Conservation (phyloP, 2,329 filamentous ascomycete genomes). For the Fusarium verrucosum region DNA sequence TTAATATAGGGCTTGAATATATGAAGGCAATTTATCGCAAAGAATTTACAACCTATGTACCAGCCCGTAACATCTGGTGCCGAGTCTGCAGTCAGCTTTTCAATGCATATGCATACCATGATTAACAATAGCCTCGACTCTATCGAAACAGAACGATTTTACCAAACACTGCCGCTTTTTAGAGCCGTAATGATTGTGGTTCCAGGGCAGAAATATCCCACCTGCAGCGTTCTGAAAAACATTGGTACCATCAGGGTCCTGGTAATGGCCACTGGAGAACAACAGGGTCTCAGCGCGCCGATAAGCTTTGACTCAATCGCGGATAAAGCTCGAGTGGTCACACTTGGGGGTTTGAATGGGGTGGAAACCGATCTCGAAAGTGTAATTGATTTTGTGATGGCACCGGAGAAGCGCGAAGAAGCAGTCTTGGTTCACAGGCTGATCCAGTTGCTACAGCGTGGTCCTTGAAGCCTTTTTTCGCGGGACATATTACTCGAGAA, state of each 20-base stretch:
- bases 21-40: not conserved
- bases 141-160: not conserved
- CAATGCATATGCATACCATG: not conserved
- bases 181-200: slow-evolving; percentile 2
- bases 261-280: not conserved
- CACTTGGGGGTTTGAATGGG: not conserved
- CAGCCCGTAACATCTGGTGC: not conserved
- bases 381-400: no score
- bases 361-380: not conserved
- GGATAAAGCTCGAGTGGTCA: not conserved
- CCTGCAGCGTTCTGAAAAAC: not conserved
- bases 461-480: no score
- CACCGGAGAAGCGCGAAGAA: no score
- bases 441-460: no score
- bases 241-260: not conserved
- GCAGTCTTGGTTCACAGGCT: no score
- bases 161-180: slow-evolving; percentile 5
- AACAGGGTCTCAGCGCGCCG: slow-evolving; percentile 1
- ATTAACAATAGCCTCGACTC: slow-evolving; percentile 1
- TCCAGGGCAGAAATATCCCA: not conserved
- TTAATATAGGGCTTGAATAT: slow-evolving; percentile 6
- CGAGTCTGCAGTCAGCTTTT: not conserved
- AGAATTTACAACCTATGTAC: not conserved
- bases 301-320: slow-evolving; percentile 3
- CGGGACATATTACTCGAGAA: no score